Percentiles rank a stretch among this genome's conserved stretches.
phyloP scores from a whole-genome alignment of 768 basidiomycete species.

The Boletus pseudo-olivaceus region DNA sequence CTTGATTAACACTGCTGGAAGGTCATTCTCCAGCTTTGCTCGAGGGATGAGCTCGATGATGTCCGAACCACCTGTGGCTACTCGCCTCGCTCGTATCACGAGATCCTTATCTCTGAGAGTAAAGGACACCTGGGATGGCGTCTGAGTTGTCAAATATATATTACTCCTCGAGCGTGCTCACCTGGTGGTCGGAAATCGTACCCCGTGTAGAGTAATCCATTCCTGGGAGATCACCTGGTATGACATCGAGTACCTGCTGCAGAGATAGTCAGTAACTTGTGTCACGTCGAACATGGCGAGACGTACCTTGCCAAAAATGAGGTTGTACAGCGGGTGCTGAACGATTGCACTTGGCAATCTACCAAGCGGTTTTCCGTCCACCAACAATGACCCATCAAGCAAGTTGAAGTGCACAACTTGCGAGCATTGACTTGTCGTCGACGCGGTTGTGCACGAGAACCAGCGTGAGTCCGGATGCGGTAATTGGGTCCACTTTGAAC shows the following conservation, averaged over 20 bases:
- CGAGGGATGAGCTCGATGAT: too few relatives aligned
- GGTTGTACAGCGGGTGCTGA: slow-evolving; percentile 31
- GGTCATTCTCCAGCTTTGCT: too few relatives aligned
- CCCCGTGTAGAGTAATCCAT: slow-evolving; percentile 3
- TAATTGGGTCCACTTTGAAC: slow-evolving; percentile 23
- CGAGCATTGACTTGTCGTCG: slow-evolving; percentile 1
- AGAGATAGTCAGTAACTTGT: not conserved
- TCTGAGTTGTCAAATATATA: not conserved
- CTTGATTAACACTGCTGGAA: too few relatives aligned
- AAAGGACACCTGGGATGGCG: slow-evolving; percentile 23
- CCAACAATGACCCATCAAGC: slow-evolving; percentile 37
- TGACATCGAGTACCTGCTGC: not conserved
- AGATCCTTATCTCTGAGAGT: not conserved
- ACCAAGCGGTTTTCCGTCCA: slow-evolving; percentile 40
- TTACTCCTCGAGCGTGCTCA: not conserved
- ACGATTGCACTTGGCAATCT: slow-evolving; percentile 35
- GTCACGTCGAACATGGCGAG: too few relatives aligned
- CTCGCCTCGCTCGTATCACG: slow-evolving; percentile 18
- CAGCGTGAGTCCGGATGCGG: slow-evolving; percentile 25
- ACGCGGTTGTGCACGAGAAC: slow-evolving; percentile 24
- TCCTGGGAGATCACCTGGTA: not conserved
- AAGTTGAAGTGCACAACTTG: slow-evolving; percentile 40
- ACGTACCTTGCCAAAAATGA: slow-evolving; percentile 37
- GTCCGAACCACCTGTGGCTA: too few relatives aligned
- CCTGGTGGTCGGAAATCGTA: not conserved